Base-by-base conservation (phyloP, 78 protist genomes). In the Isochrysis galbana region DNA sequence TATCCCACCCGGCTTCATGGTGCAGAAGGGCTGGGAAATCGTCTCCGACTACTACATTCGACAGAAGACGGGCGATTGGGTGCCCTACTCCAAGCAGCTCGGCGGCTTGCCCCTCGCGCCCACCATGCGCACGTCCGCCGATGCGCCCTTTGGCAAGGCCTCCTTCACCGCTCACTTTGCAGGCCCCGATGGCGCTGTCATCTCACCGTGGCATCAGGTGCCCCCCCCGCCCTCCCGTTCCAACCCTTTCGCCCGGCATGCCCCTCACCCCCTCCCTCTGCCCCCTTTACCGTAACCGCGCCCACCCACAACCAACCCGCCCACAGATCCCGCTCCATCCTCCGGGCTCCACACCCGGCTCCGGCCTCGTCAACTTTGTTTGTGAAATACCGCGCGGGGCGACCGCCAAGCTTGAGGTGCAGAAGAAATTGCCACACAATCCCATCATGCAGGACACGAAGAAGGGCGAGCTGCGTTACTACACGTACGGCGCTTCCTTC, bases 381-480 rank as follows among this genome's bases (percentile, higher is more conserved):
- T 78, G 69, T 34, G 92, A 90, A 41, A 54, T 90, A 61, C 84
- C 92, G 61, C 2, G 74, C 32, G 86, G 82, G 19, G 17, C 70
- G 41, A 91, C 86, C 17, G 45, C 93, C 17, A 93, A 93, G 91
- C 78, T 93, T 41, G 94, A 93, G 94, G 94, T 93, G 87, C 80
- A 89, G 55, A 93, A 93, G 46, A 61, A 87, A 39, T 23, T 46
- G 77, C 36, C 69, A 39, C 0, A 29, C 94, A 93, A 93, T 91
- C 94, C 94, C 70, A 93, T 93, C 87, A 93, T 44, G 91, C 94
- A 93, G 82, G 94, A 93, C 90, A 25, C 34, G 42, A 93, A 93
- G 94, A 93, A 93, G 84, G 78, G 78, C 70, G 34, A 29, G 61
- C 54, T 93, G 54, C 90, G 94, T 26, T 67, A 93, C 86, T 93